A percentile compares a stretch with the other conserved stretches of the same genome.
Conservation (phyloP, 352 stramenopile genomes). For the Phytophthora chlamydospora region DNA sequence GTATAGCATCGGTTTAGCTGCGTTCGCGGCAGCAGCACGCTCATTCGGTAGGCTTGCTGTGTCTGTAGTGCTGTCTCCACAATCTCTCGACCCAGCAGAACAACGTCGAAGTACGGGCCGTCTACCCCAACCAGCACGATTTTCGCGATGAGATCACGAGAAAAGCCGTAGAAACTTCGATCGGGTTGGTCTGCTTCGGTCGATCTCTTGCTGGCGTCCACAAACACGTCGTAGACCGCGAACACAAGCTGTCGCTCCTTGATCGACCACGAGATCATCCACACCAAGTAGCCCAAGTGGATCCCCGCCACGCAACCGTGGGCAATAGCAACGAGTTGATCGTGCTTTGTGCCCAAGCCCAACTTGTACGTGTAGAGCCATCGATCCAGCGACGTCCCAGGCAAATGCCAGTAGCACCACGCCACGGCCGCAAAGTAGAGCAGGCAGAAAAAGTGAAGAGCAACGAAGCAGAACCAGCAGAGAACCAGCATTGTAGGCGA, state of each 20-base stretch:
- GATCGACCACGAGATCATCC: conserved; percentile 32
- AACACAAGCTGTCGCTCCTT: conserved; percentile 28
- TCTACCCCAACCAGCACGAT: conserved; percentile 28
- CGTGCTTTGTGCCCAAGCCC: conserved; percentile 2
- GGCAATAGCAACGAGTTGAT: background rate
- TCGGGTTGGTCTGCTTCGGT: conserved; percentile 3
- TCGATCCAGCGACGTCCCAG: conserved; percentile 15
- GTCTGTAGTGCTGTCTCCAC: conserved; percentile 26
- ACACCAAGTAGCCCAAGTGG: conserved; percentile 16
- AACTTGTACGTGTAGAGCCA: conserved; percentile 20
- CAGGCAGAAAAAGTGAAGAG: conserved; percentile 12
- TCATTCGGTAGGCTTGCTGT: conserved; percentile 36
- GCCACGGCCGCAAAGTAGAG: conserved; percentile 19
- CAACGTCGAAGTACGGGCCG: conserved; percentile 26
- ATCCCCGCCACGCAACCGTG: conserved; percentile 9
- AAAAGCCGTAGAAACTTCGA: background rate
- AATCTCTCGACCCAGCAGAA: conserved; percentile 31
- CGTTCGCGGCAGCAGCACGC: conserved; percentile 15
- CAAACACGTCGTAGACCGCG: conserved; percentile 15
- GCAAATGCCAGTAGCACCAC: conserved; percentile 31
- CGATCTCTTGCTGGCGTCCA: background rate
- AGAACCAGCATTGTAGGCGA: conserved; percentile 8
- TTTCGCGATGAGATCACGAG: conserved; percentile 15
- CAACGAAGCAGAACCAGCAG: conserved; percentile 22
- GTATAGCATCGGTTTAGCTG: conserved; percentile 35